Evolutionary conservation across 2,329 filamentous ascomycete genomes (phyloP).

Genomic region (Ophiostoma quercus): DNA sequence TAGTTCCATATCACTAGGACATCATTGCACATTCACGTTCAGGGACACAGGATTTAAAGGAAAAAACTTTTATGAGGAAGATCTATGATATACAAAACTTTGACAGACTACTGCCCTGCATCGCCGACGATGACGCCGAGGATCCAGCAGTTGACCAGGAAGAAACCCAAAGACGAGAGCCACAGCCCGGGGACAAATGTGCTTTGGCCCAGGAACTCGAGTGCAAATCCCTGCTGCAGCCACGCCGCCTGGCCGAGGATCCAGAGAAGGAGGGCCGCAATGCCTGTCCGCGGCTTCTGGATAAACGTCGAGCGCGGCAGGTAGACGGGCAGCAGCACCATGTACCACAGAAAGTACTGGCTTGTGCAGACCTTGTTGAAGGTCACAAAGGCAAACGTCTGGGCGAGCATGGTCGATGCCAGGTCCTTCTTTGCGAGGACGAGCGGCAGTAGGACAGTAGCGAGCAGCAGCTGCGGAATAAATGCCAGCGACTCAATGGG

Average conservation of each 20-base stretch:
- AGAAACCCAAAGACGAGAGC: constrained; percentile 70
- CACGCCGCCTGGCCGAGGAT: constrained; percentile 67
- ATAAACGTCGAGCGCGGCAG: constrained; percentile 75
- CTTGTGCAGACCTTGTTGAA: constrained; percentile 99
- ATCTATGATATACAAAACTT: neutral
- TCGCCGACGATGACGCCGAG: constrained; percentile 74
- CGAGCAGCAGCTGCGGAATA: constrained; percentile 77
- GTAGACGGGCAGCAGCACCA: constrained; percentile 87
- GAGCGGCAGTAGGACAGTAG: constrained; percentile 64
- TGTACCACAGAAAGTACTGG: constrained; percentile 99
- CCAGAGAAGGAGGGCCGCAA: constrained; percentile 66
- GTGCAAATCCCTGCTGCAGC: constrained; percentile 68
- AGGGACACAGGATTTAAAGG: neutral
- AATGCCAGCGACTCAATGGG: constrained; percentile 78
- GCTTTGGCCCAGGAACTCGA: constrained; percentile 75
- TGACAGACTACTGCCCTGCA: constrained; percentile 28
- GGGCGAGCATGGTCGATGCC: constrained; percentile 78
- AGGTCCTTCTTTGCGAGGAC: constrained; percentile 75
- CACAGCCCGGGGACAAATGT: constrained; percentile 85
- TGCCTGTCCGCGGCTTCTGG: constrained; percentile 53
- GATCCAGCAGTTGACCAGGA: constrained; percentile 81
- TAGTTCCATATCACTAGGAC: neutral
- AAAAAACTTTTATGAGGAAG: neutral
- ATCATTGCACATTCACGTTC: neutral
- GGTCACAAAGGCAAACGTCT: constrained; percentile 94